Conservation (phyloP, 108 stramenopile species). For the Thalassiosira profunda region DNA sequence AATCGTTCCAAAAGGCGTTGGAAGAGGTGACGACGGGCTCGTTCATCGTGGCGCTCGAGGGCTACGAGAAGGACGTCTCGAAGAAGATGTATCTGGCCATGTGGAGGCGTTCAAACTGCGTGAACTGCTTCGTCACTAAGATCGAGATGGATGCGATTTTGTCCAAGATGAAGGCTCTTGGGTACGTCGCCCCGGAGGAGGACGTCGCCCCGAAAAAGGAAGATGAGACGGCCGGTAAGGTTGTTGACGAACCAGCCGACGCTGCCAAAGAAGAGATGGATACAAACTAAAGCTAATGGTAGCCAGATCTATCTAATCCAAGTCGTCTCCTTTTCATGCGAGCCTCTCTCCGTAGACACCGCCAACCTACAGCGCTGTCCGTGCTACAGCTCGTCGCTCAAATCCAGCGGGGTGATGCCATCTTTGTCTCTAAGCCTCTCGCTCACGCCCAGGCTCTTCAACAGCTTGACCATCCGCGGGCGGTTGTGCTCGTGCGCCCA, state of each 20-base stretch:
- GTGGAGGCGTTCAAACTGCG: constrained; percentile 71
- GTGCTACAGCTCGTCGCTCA: constrained; percentile 40
- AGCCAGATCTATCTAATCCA: no score
- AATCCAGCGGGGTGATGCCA: constrained; percentile 71
- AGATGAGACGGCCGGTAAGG: neutral
- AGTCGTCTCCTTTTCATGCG: no score
- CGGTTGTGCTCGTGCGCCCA: constrained; percentile 90
- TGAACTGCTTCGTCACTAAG: constrained; percentile 80
- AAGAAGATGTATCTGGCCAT: constrained; percentile 80
- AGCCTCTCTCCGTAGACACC: no score
- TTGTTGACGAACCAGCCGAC: no score
- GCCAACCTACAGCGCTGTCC: no score
- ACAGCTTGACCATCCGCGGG: constrained; percentile 57
- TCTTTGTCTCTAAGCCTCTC: constrained; percentile 68
- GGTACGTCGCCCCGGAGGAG: constrained; percentile 29
- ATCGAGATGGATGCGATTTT: constrained; percentile 79
- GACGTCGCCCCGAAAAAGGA: neutral
- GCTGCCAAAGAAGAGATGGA: no score
- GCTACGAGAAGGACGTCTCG: constrained; percentile 70
- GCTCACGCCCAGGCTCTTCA: constrained; percentile 72
- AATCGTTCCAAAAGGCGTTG: constrained; percentile 47
- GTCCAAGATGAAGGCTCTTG: constrained; percentile 67
- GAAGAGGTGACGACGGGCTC: constrained; percentile 63
- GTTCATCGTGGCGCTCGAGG: constrained; percentile 76
- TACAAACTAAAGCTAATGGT: no score